Evolutionary conservation across 306 rosid genomes (phyloP).

Genomic region (Malus fusca): DNA sequence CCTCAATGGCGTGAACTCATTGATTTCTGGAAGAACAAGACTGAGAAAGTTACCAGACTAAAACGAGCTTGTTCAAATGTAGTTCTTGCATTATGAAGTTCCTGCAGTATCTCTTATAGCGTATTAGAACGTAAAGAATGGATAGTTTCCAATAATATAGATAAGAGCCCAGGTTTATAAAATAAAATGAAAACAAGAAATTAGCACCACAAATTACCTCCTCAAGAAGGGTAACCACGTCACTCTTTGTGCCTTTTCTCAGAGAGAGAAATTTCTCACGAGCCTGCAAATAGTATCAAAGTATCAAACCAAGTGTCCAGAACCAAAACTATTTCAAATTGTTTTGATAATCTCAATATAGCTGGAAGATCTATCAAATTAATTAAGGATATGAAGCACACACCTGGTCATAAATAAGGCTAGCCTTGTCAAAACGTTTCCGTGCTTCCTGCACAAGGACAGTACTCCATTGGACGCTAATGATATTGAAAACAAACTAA

Average conservation of each 20-base stretch:
- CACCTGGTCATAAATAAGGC: slow-evolving; percentile 97
- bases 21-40: slow-evolving; percentile 2
- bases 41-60: slow-evolving; percentile 52
- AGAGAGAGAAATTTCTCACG: slow-evolving; percentile 91
- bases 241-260: slow-evolving; percentile 85
- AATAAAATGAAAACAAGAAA: neutral
- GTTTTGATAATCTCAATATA: neutral
- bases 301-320: neutral
- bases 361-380: neutral
- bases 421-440: slow-evolving; percentile 93
- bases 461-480: slow-evolving; percentile 18
- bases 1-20: neutral
- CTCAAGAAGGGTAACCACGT: slow-evolving; percentile 68
- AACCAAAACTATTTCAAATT: neutral
- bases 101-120: slow-evolving; percentile 46
- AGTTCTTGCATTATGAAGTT: slow-evolving; percentile 89
- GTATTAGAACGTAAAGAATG: slow-evolving; percentile 22
- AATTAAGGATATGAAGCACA: slow-evolving; percentile 18
- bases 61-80: slow-evolving; percentile 96
- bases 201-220: slow-evolving; percentile 51
- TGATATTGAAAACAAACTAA: neutral
- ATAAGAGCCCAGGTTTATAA: neutral
- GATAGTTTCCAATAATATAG: slow-evolving; percentile 7
- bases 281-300: slow-evolving; percentile 45
- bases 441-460: slow-evolving; percentile 90